These are phyloP conservation scores for Rozella allomycis DNA, from an alignment of 371 early-diverging fungal genomes.

Conservation along the genomic window DNA sequence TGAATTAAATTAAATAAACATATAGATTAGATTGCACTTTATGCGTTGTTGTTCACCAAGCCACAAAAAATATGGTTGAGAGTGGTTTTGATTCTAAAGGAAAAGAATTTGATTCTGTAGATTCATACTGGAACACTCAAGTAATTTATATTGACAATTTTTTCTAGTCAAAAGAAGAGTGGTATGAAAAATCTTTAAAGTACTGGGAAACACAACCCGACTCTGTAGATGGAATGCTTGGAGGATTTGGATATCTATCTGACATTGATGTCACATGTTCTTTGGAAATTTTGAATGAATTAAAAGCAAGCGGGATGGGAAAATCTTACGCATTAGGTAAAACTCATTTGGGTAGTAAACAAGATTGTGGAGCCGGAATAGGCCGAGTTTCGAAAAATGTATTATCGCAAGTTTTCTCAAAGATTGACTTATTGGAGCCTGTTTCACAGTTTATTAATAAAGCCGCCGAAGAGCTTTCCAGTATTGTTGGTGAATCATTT, in stretches of 20 bases:
- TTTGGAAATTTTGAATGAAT: constrained; percentile 36
- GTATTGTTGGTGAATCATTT: constrained; percentile 6
- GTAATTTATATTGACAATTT: too few species aligned
- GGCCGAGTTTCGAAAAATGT: constrained; percentile 76
- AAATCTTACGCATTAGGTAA: neutral
- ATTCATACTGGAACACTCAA: too few species aligned
- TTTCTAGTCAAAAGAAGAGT: too few species aligned
- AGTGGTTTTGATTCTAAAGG: too few species aligned
- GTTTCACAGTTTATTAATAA: constrained; percentile 44
- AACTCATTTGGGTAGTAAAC: constrained; percentile 2
- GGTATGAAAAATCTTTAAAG: too few species aligned
- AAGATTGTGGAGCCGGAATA: constrained; percentile 84
- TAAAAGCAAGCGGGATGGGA: constrained; percentile 14
- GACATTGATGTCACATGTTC: constrained; percentile 50
- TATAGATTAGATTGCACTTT: too few species aligned
- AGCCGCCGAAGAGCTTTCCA: constrained; percentile 29
- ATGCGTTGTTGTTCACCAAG: too few species aligned
- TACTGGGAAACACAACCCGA: too few species aligned
- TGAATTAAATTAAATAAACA: too few species aligned
- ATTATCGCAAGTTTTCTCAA: constrained; percentile 42
- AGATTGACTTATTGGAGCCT: constrained; percentile 77
- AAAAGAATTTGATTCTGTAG: too few species aligned
- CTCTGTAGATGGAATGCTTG: constrained; percentile 69
- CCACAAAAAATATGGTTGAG: too few species aligned
- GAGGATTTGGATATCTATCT: constrained; percentile 52